Evolutionary conservation across 2,329 filamentous ascomycete species (phyloP), one percentile per base, ranked within the genome.

Genomic region (Fusarium sarcochroum): DNA sequence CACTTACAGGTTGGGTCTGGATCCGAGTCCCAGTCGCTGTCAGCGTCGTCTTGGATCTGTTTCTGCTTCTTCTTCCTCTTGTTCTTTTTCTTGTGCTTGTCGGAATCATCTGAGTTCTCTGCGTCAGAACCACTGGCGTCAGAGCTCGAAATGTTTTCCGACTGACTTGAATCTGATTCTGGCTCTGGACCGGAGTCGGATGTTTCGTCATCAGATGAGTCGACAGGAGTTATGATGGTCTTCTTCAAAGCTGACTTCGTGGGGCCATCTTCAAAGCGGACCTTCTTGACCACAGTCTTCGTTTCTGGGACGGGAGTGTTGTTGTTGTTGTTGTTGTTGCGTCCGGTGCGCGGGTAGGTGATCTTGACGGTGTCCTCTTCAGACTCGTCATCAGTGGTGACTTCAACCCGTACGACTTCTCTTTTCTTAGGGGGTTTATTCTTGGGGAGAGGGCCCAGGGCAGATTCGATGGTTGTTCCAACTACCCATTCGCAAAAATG

Each of bases 381-480:
- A n/a, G 79, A 80, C 56, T 86, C 84, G 42, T 87, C 85, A 63
- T 88, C 85, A 13, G 85, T 86, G 15, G 80, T 78, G 3, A 86
- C 72, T 51, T 83, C 78, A 32, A 86, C 71, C 21, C 73, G 79
- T 58, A 84, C 70, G 13, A 82, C 73, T 18, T 77, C 76, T 46
- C 76, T 71, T 38, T 65, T 68, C 52, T 57, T 75, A 20, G 52
- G 71, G 20, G 55, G 72, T 21, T 75, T 75, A 46, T 71, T 72
- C 58, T 73, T 70, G 13, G 74, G 71, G 6, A 71, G 55, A 7
- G 74, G 71, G 4, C 76, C 73, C 6, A 79, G 70, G 23, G 73
- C 73, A 13, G 66, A 66, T 14, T 75, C 59, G 23, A 82, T 77
- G 40, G 75, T 80, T 15, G 76, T 78, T 30, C 80, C 80, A 45